Evolutionary conservation across 1,284 basidiomycete genomes (phyloP).

Genomic region (Bjerkandera adusta): DNA sequence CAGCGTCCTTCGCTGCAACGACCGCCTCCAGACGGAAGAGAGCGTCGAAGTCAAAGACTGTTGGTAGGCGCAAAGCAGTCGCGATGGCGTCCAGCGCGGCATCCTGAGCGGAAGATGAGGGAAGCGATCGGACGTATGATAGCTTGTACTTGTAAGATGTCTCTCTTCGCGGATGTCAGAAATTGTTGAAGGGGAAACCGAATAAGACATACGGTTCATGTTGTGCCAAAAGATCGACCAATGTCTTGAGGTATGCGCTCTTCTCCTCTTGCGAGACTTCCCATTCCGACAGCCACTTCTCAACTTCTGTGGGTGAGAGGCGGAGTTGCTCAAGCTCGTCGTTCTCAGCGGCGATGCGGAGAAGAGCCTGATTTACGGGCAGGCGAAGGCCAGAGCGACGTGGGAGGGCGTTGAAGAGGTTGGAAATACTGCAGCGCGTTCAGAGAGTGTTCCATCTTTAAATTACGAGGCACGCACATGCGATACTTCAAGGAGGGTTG

Average conservation of each 20-base stretch:
- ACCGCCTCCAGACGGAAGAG: constrained; percentile 77
- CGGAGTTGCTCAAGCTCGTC: constrained; percentile 71
- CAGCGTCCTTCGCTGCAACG: constrained; percentile 64
- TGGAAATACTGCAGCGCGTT: constrained; percentile 62
- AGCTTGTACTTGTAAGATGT: constrained; percentile 65
- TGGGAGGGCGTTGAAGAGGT: constrained; percentile 84
- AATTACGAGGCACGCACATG: constrained; percentile 43
- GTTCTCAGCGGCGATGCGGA: constrained; percentile 63
- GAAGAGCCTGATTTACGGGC: constrained; percentile 63
- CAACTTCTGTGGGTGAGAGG: constrained; percentile 59
- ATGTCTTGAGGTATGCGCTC: constrained; percentile 63
- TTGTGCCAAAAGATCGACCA: constrained; percentile 64
- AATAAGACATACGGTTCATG: constrained; percentile 51
- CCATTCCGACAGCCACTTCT: constrained; percentile 81
- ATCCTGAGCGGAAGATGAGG: constrained; percentile 42
- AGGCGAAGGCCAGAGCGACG: constrained; percentile 67
- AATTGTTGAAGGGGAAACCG: neutral
- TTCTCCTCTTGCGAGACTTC: constrained; percentile 66
- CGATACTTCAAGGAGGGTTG: constrained; percentile 63
- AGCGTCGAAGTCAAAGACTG: constrained; percentile 80
- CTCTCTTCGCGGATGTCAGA: constrained; percentile 36
- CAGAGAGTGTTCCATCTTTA: constrained; percentile 7
- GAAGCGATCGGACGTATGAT: constrained; percentile 59
- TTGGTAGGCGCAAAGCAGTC: constrained; percentile 67
- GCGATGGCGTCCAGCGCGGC: constrained; percentile 65